Conservation (phyloP, 495 filamentous ascomycete species). For the Penicillium dipodomyicola region DNA sequence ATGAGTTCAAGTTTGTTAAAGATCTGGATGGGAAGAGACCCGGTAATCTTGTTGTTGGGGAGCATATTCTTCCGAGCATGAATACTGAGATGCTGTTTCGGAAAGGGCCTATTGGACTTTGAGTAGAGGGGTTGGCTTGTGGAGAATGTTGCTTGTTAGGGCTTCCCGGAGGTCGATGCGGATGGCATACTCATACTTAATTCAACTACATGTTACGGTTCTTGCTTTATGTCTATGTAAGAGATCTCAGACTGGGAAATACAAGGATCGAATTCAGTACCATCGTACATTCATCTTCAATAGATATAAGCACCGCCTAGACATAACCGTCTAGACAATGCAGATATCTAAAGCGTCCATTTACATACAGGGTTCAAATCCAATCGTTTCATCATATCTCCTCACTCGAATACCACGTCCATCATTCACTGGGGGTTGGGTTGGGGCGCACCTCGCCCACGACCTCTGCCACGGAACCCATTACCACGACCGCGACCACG, state of each 20-base stretch:
- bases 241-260: not conserved
- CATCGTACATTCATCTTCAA: constrained; percentile 7
- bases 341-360: constrained; percentile 4
- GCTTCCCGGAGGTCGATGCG: not conserved
- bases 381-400: constrained; percentile 5
- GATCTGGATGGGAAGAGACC: constrained; percentile 21
- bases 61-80: constrained; percentile 34
- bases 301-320: constrained; percentile 2
- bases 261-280: not conserved
- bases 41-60: constrained; percentile 28
- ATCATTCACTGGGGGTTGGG: constrained; percentile 11
- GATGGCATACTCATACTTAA: not conserved
- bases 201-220: not conserved
- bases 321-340: not conserved
- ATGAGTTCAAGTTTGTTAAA: constrained; percentile 46
- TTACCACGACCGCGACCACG: constrained; percentile 50
- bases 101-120: constrained; percentile 18
- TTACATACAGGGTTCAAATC: constrained; percentile 10
- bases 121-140: not conserved
- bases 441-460: constrained; percentile 22
- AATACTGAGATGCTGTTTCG: constrained; percentile 27
- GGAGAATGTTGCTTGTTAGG: not conserved
- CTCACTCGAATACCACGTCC: not conserved
- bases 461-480: constrained; percentile 32
- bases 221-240: not conserved